These are phyloP conservation scores for Dittrichia graveolens DNA, from an alignment of 129 eudicot genomes.

Conservation along the genomic window DNA sequence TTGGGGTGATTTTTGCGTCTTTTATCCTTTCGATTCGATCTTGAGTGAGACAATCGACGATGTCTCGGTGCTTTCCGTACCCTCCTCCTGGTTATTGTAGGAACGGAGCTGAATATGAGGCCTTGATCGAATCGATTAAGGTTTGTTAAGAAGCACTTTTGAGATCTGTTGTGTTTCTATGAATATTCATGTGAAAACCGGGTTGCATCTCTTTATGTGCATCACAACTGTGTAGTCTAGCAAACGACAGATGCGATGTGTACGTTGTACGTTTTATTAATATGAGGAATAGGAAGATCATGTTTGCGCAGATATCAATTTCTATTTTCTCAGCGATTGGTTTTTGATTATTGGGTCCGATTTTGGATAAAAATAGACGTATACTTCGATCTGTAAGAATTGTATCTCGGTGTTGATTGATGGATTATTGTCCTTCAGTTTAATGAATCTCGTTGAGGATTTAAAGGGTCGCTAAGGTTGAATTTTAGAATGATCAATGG, in stretches of 20 bases:
- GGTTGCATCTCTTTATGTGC: slow-evolving; percentile 1
- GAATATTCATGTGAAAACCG: slow-evolving; percentile 8
- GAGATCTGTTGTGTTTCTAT: slow-evolving; percentile 34
- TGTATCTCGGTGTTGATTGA: background rate
- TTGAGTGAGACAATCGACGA: slow-evolving; percentile 29
- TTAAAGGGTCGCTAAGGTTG: background rate
- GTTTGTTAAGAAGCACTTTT: slow-evolving; percentile 52
- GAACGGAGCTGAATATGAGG: slow-evolving; percentile 43
- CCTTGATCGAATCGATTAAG: slow-evolving; percentile 86
- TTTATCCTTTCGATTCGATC: slow-evolving; percentile 23
- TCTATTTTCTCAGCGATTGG: background rate
- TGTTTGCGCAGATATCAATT: background rate
- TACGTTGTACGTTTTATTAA: slow-evolving; percentile 19
- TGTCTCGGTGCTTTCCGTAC: slow-evolving; percentile 72
- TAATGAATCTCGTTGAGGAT: background rate
- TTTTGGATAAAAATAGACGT: background rate
- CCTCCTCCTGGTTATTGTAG: slow-evolving; percentile 53
- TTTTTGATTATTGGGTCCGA: background rate
- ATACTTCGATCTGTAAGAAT: background rate
- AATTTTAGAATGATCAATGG: slow-evolving; percentile 3
- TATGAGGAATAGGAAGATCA: background rate
- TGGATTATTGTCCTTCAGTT: background rate
- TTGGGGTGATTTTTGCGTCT: background rate
- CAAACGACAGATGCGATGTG: background rate
- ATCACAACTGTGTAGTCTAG: slow-evolving; percentile 18